These are phyloP conservation scores for Pestalotiopsis sp. DNA, from an alignment of 2,329 filamentous ascomycete genomes.

Conservation along the genomic window DNA sequence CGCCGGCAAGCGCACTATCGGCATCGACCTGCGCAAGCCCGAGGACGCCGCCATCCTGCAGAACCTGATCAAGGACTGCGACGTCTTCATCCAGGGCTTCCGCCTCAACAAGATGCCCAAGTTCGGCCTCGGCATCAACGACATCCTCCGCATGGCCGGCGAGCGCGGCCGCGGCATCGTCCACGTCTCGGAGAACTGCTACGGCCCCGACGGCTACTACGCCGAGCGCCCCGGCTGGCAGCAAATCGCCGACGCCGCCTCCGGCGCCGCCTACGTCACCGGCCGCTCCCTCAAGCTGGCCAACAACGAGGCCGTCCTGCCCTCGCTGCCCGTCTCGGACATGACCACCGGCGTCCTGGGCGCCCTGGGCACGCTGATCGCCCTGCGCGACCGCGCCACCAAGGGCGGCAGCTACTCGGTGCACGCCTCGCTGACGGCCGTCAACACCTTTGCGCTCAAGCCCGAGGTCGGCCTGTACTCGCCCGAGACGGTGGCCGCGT, in stretches of 20 bases:
- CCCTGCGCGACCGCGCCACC: slow-evolving; percentile 31
- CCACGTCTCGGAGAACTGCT: slow-evolving; percentile 53
- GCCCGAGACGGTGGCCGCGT: slow-evolving; percentile 21
- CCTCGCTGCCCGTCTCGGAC: slow-evolving; percentile 35
- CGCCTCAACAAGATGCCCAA: slow-evolving; percentile 44
- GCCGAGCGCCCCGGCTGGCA: slow-evolving; percentile 51
- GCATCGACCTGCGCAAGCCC: slow-evolving; percentile 47
- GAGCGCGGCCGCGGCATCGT: slow-evolving; percentile 45
- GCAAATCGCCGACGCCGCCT: slow-evolving; percentile 46
- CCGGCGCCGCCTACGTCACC: slow-evolving; percentile 35
- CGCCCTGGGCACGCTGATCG: slow-evolving; percentile 34
- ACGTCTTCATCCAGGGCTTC: slow-evolving; percentile 58
- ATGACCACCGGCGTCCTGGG: slow-evolving; percentile 37
- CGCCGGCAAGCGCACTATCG: slow-evolving; percentile 48
- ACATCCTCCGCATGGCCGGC: slow-evolving; percentile 40
- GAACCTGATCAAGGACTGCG: slow-evolving; percentile 47
- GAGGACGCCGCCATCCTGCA: slow-evolving; percentile 41
- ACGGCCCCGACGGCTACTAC: slow-evolving; percentile 49
- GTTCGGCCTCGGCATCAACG: slow-evolving; percentile 42
- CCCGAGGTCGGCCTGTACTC: slow-evolving; percentile 35
- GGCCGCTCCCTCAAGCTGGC: slow-evolving; percentile 28
- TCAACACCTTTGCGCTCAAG: slow-evolving; percentile 28
- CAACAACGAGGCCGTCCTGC: slow-evolving; percentile 31
- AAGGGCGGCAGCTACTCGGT: slow-evolving; percentile 34
- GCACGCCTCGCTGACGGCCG: slow-evolving; percentile 30